These are phyloP conservation scores for Artemisia tridentata DNA, from an alignment of 129 eudicot species.

Conservation along the genomic window DNA sequence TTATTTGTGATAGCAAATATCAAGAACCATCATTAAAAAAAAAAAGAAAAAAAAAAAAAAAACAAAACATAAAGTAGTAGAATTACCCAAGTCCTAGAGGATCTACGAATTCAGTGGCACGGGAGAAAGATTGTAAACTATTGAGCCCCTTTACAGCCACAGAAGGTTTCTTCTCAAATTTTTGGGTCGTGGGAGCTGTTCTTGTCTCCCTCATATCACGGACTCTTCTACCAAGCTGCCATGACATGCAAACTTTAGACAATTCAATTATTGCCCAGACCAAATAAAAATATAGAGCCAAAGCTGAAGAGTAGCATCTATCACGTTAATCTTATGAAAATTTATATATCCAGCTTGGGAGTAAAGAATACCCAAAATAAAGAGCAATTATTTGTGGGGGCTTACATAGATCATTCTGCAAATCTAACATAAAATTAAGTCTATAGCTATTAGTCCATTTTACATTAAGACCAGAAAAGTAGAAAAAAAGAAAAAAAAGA, in stretches of 20 bases:
- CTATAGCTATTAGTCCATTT: conserved; percentile 10
- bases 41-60: neutral
- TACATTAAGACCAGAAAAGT: neutral
- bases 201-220: conserved; percentile 97
- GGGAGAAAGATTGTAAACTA: conserved; percentile 79
- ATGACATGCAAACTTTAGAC: conserved; percentile 22
- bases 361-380: neutral
- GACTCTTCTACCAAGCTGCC: conserved; percentile 94
- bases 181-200: conserved; percentile 54
- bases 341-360: neutral
- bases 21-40: conserved; percentile 4
- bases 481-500: too few relatives aligned
- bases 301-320: conserved; percentile 16
- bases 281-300: conserved; percentile 5
- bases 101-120: conserved; percentile 86
- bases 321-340: conserved; percentile 12
- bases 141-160: conserved; percentile 53
- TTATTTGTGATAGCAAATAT: conserved; percentile 8
- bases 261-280: conserved; percentile 13
- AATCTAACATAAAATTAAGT: neutral
- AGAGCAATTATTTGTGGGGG: neutral
- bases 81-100: conserved; percentile 94
- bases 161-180: conserved; percentile 62
- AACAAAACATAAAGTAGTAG: neutral
- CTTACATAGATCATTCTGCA: conserved; percentile 1